Percentiles rank a stretch among this genome's conserved stretches.
phyloP scores from a whole-genome alignment of 768 basidiomycete genomes.

The Lentinula sp. region DNA sequence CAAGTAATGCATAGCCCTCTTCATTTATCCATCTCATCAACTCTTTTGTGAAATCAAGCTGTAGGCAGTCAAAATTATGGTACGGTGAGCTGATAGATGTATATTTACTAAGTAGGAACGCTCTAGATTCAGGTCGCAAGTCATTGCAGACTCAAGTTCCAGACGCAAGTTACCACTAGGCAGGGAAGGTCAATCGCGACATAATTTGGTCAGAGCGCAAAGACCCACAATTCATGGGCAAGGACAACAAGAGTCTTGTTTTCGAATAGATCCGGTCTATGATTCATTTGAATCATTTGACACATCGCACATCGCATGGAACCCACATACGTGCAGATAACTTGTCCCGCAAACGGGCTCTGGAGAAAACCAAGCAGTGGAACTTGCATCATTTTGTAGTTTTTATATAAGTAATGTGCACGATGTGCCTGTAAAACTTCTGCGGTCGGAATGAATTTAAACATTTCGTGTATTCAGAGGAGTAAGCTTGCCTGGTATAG shows the following conservation, averaged over 20 bases:
- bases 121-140: constrained; percentile 71
- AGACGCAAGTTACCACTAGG: constrained; percentile 81
- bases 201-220: background rate
- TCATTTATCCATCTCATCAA: constrained; percentile 71
- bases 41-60: constrained; percentile 84
- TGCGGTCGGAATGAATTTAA: constrained; percentile 16
- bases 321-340: constrained; percentile 79
- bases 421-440: constrained; percentile 89
- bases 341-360: constrained; percentile 70
- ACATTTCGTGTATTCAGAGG: background rate
- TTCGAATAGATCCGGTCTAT: constrained; percentile 71
- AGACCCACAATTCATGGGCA: constrained; percentile 88
- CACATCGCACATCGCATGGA: background rate
- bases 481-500: constrained; percentile 54
- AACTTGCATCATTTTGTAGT: constrained; percentile 73
- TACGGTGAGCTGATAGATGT: background rate
- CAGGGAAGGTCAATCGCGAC: background rate
- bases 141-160: constrained; percentile 69
- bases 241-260: constrained; percentile 79
- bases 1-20: constrained; percentile 69
- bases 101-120: constrained; percentile 73
- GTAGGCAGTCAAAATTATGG: background rate
- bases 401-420: constrained; percentile 74
- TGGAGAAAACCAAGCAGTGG: constrained; percentile 69
- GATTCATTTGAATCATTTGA: constrained; percentile 1